Evolutionary conservation across 2,329 filamentous ascomycete genomes (phyloP), one percentile per base, ranked within the genome.

Genomic region (Xylariaceae sp.): DNA sequence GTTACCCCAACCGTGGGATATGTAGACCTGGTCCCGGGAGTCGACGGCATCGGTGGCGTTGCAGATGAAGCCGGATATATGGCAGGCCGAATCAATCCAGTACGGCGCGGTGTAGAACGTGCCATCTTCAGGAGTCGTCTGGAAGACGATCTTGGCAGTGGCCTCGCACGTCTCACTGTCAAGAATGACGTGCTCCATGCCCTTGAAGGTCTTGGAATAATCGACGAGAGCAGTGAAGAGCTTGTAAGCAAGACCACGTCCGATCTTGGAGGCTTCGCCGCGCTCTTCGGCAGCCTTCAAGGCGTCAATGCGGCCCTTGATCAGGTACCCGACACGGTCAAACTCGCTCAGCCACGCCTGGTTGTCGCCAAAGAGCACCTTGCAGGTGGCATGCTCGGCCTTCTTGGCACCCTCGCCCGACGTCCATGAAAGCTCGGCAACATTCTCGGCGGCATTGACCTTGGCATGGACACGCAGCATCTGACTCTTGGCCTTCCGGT

Each of bases 161-260:
- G 74, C 62, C 19, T 70, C 67, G 26, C 64, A 62, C 18, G 68
- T 67, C 12, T 73, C 61, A 43, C 65, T 70, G 47, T 68, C 60
- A 5, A 79, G 59, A 22, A 77, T 65, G 5, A 79, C 71, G 35
- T 75, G 70, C 24, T 76, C 65, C 59, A 78, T 77, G 16, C 72
- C 75, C 33, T 62, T 64, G 51, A 73, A 80, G 23, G 62, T 61
- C 7, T 50, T 54, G 12, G 65, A 60, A 41, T 77, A 80, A 46
- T 77, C 70, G 5, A 78, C 75, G 1, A 78, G 57, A 26, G 70
- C 66, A 9, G 56, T 48, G 46, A 76, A 75, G 1, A 76, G 70
- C 61, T 88, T 89, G 70, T 92, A 92, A 11, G 81, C 80, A 63
- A 88, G 75, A 21, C 81, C 81, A 17, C 81, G 77, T 31, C 81